Evolutionary conservation across 2,329 filamentous ascomycete species (phyloP).

Genomic region (Fusarium fracticaudum): DNA sequence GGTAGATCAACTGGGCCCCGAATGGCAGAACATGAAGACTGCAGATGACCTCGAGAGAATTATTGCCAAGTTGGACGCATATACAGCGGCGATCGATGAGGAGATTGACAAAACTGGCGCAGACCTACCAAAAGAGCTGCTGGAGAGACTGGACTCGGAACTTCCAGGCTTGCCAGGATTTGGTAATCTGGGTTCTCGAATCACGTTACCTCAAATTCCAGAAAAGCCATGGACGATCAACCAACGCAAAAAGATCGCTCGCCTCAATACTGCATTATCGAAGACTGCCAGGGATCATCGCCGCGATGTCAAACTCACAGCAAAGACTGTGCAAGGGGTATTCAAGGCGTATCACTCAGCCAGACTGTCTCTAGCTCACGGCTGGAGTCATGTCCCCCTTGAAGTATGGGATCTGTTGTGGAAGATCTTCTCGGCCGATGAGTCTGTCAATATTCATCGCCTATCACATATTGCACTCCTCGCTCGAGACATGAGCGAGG

Average conservation of each 20-base stretch:
- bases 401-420: slow-evolving; percentile 74
- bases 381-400: slow-evolving; percentile 65
- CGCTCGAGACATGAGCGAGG: slow-evolving; percentile 71
- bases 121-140: slow-evolving; percentile 46
- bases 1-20: slow-evolving; percentile 46
- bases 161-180: slow-evolving; percentile 41
- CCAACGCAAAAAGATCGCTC: slow-evolving; percentile 51
- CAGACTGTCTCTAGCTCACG: slow-evolving; percentile 54
- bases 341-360: slow-evolving; percentile 63
- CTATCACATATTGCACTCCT: slow-evolving; percentile 70
- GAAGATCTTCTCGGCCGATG: slow-evolving; percentile 65
- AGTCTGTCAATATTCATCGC: slow-evolving; percentile 61
- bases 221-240: slow-evolving; percentile 50
- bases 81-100: slow-evolving; percentile 48
- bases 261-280: slow-evolving; percentile 47
- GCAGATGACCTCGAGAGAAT: slow-evolving; percentile 49
- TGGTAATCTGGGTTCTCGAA: slow-evolving; percentile 39
- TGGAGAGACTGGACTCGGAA: slow-evolving; percentile 46
- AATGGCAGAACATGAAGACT: slow-evolving; percentile 46
- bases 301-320: slow-evolving; percentile 42
- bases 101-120: slow-evolving; percentile 47
- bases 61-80: slow-evolving; percentile 47
- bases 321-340: slow-evolving; percentile 50
- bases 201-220: slow-evolving; percentile 48
- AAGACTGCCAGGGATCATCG: slow-evolving; percentile 44